These are phyloP conservation scores for Protea cynaroides DNA, from an alignment of 164 flowering plant species.

Conservation along the genomic window DNA sequence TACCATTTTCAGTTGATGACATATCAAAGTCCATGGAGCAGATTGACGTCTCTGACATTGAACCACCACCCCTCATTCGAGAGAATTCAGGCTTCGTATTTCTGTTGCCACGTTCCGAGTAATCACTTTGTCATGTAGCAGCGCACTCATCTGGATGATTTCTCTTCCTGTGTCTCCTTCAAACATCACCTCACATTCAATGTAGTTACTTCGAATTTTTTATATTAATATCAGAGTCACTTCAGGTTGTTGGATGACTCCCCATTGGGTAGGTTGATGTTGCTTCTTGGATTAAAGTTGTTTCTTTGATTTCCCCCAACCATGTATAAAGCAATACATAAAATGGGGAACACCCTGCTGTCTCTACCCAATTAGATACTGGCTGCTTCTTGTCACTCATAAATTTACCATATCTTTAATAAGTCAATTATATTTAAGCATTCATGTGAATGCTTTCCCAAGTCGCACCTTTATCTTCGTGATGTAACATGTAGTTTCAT, in stretches of 20 bases:
- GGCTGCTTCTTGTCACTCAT: background rate
- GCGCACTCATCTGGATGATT: background rate
- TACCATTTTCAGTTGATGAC: conserved; percentile 93
- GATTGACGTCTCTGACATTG: conserved; percentile 72
- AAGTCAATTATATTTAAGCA: no score
- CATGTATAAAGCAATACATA: background rate
- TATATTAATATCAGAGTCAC: background rate
- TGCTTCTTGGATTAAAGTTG: background rate
- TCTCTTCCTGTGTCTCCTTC: background rate
- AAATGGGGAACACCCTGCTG: background rate
- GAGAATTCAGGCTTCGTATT: conserved; percentile 92
- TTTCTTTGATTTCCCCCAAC: background rate
- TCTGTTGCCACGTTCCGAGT: conserved; percentile 64
- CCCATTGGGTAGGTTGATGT: background rate
- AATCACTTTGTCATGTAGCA: conserved; percentile 2
- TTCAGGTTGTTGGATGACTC: background rate
- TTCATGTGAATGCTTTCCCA: no score
- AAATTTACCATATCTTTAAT: background rate
- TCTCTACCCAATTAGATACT: background rate
- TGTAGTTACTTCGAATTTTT: background rate
- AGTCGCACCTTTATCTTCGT: no score
- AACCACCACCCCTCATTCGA: conserved; percentile 86
- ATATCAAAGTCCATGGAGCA: conserved; percentile 94
- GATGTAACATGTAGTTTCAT: no score
- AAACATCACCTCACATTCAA: background rate